Percentiles rank a stretch among this genome's conserved stretches.
Conservation (phyloP, 306 rosid genomes). For the Vachellia pachyceras region DNA sequence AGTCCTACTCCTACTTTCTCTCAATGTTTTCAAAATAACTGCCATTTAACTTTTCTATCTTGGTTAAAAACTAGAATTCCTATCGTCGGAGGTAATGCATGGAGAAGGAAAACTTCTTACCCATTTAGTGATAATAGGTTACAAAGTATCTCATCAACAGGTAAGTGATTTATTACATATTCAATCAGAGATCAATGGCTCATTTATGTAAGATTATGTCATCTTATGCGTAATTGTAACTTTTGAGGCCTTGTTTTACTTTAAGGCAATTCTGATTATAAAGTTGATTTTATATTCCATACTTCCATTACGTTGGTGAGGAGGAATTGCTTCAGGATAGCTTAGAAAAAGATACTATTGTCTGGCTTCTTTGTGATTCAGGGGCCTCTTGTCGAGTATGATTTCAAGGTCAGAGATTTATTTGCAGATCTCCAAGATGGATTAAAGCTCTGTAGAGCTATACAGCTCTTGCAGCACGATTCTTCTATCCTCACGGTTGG, state of each 20-base stretch:
- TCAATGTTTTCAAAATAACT: conserved; percentile 19
- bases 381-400: conserved; percentile 78
- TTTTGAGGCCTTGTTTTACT: conserved; percentile 1
- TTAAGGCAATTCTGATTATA: not conserved
- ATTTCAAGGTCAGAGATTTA: conserved; percentile 75
- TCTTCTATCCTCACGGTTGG: conserved; percentile 79
- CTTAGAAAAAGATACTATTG: not conserved
- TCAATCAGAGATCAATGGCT: conserved; percentile 34
- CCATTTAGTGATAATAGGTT: conserved; percentile 79
- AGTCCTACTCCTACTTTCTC: conserved; percentile 21
- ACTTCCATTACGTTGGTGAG: conserved; percentile 8
- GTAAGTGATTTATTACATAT: conserved; percentile 46
- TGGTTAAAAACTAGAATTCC: conserved; percentile 70
- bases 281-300: not conserved
- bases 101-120: conserved; percentile 93
- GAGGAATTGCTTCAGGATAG: conserved; percentile 16
- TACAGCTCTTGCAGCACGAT: conserved; percentile 81
- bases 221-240: not conserved
- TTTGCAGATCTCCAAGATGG: conserved; percentile 91
- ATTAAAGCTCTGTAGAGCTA: conserved; percentile 77
- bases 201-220: not conserved
- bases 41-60: conserved; percentile 51
- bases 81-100: conserved; percentile 82
- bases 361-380: conserved; percentile 44
- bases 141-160: conserved; percentile 84